Conservation (phyloP, 2,329 filamentous ascomycete genomes). For the Plectosphaerella plurivora region DNA sequence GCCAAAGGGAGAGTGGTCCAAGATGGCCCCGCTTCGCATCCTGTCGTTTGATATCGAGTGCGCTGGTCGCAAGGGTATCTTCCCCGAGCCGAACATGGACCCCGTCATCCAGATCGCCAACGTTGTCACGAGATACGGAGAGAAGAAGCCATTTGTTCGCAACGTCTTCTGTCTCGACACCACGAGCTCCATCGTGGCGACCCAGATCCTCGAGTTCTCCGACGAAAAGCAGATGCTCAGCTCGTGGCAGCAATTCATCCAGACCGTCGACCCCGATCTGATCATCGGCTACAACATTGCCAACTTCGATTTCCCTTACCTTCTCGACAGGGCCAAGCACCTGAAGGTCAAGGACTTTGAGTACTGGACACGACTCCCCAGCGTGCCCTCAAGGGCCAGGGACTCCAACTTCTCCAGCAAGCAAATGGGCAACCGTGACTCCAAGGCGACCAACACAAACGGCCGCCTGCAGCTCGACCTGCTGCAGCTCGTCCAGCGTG, state of each 20-base stretch:
- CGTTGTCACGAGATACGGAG: constrained; percentile 89
- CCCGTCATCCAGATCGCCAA: constrained; percentile 98
- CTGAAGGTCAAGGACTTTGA: constrained; percentile 78
- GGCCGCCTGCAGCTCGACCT: constrained; percentile 90
- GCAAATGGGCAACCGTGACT: constrained; percentile 95
- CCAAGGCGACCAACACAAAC: constrained; percentile 90
- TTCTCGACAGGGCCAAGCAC: constrained; percentile 81
- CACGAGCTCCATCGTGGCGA: constrained; percentile 91
- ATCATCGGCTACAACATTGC: constrained; percentile 99
- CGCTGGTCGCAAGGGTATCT: constrained; percentile 94
- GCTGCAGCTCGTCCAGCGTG: constrained; percentile 89
- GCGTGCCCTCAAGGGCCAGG: constrained; percentile 65
- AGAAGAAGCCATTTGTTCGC: constrained; percentile 89
- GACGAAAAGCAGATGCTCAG: constrained; percentile 86
- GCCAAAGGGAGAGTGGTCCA: constrained; percentile 91
- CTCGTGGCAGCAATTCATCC: constrained; percentile 84
- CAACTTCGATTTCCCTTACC: constrained; percentile 98
- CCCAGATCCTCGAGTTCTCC: constrained; percentile 80
- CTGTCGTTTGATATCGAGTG: constrained; percentile 99
- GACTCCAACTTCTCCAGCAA: constrained; percentile 92
- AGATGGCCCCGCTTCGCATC: constrained; percentile 91
- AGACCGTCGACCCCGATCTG: constrained; percentile 90
- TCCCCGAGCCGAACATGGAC: constrained; percentile 86
- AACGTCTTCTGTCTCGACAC: constrained; percentile 96
- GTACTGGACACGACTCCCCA: constrained; percentile 78